Base-by-base conservation (phyloP, 257 asterid genomes). In the Coffea eugenioides region DNA sequence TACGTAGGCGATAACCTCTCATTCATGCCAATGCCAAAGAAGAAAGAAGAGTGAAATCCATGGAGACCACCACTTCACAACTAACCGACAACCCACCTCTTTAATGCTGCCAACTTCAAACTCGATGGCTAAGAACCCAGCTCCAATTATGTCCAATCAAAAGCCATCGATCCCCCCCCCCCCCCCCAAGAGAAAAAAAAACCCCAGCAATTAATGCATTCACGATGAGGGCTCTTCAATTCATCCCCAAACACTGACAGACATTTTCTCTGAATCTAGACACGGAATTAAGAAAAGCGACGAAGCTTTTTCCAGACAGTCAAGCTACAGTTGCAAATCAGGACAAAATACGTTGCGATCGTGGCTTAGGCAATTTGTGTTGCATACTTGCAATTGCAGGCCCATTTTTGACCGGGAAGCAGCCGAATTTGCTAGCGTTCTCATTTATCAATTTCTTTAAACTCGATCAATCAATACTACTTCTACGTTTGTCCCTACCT, bases 211-310 rank as follows among this genome's bases (percentile, higher is more conserved):
- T 76, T 15, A 76, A 76, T 61, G 65, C 79, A n/a, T 46, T 31
- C 79, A 23, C n/a, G 56, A 31, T 36, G 45, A 23, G 68, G 14
- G 15, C 65, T 52, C 51, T 51, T 73, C 34, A 31, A 1, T 31
- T 31, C 20, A 56, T 74, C 65, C 69, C 80, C 13, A 21, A 69
- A 80, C 73, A 65, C 49, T 72, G 84, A 79, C 77, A 62, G 84
- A 79, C 77, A 62, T 27, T 69, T 71, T 73, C 88, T 67, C 65
- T 82, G 92, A 81, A 90, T 85, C 73, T 81, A 59, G 92, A 88
- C 93, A 77, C 21, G 11, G n/a, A 73, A 27, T 31, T 39, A 39
- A 39, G 9, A 34, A 34, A 67, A 41, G 8, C 3, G 18, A 62
- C 20, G 43, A 48, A 46, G 8, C 0, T 5, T 65, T 23, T 23